Evolutionary conservation across 2,329 filamentous ascomycete species (phyloP), one percentile per base, ranked within the genome.

Genomic region (Atkinsonella texensis): DNA sequence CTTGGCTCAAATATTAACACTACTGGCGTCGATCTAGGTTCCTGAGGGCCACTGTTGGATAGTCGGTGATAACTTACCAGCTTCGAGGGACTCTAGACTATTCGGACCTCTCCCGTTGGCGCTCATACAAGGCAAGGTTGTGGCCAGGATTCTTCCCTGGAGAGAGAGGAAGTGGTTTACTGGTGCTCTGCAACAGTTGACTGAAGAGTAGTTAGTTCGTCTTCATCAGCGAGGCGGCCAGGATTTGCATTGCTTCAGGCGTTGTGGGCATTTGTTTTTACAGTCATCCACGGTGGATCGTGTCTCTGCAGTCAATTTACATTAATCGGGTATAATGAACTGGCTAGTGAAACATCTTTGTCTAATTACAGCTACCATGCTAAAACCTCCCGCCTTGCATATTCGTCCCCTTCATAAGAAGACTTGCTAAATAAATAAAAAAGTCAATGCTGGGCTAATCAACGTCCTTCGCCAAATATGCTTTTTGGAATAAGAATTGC

Each of bases 31-130:
- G 7, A n/a, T 51, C n/a, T 61, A 94, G 87, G 81, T 98, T 15
- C 93, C 93, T 0, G 75, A 86, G 62, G 93, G 93, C 1, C 93
- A 98, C 72, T 94, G 89, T 61, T 97, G 89, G 81, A 73, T 96
- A 7, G 80, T 83, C 2, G 93, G 93, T 2, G 93, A 98, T 67
- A 97, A 97, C 66, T 63, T 95, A 55, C 75, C 81, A 3, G 85
- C 80, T 61, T 96, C 89, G 23, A 74, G 88, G 57, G 93, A 98
- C 71, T 96, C 89, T 43, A 81, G 93, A 55, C 74, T 83, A 41
- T 95, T 85, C 70, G 93, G 93, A 0, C 89, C 93, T 0, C 65
- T 98, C 31, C 93, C 93, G 0, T 71, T 98, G 62, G 91, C 81
- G 1, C 71, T 98, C 56, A 79, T 98, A 44, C 83, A 78, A 60